Evolutionary conservation across 108 stramenopile species (phyloP), one percentile per base, ranked within the genome.

Genomic region (Cyclostephanos tholiformis): DNA sequence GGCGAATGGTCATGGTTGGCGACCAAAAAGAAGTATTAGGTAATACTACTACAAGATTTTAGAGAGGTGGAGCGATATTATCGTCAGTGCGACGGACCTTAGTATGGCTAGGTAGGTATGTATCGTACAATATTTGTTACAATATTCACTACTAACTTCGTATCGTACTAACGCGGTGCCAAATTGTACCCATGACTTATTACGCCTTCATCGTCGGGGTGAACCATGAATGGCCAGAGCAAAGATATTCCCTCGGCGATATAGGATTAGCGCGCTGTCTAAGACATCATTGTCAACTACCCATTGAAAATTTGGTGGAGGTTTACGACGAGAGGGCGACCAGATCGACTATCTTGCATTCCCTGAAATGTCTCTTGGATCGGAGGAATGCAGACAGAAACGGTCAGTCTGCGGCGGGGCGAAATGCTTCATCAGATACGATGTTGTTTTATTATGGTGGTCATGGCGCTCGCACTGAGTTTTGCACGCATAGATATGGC

Each of bases 131-230:
- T n/a, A n/a, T n/a, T n/a, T n/a, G n/a, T n/a, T n/a, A n/a, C n/a
- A n/a, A n/a, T n/a, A n/a, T n/a, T n/a, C n/a, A n/a, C n/a, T n/a
- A n/a, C n/a, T n/a, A n/a, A n/a, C n/a, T n/a, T n/a, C n/a, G n/a
- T n/a, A n/a, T n/a, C n/a, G n/a, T n/a, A n/a, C n/a, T n/a, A n/a
- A n/a, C n/a, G n/a, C n/a, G n/a, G n/a, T n/a, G n/a, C n/a, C n/a
- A n/a, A n/a, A n/a, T n/a, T n/a, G n/a, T n/a, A n/a, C n/a, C 14
- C 56, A 57, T 57, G 56, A 14, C 56, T 0, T 29, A 75, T 63
- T 81, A 81, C 69, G 80, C 80, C n/a, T 74, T 63, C 57, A 74
- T 81, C 67, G 59, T 81, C 23, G 80, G 80, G 22, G 63, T 46
- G 16, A 74, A 74, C 22, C 63, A 74, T 20, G 80, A 81, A 22